Base-by-base conservation (phyloP, 2,329 filamentous ascomycete genomes). In the Coniella vitis region DNA sequence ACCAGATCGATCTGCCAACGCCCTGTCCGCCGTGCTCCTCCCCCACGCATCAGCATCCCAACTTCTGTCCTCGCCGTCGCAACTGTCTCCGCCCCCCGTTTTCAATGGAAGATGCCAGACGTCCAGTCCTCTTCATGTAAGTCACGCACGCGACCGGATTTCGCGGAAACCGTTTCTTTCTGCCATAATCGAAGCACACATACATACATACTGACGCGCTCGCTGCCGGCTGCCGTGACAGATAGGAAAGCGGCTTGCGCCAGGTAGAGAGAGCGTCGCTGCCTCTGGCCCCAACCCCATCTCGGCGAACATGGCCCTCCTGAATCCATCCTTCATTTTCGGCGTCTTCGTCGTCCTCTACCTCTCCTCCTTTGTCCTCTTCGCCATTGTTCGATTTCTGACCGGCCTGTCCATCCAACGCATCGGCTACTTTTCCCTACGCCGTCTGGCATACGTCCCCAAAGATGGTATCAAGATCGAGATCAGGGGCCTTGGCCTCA, bases 361-460 rank as follows among this genome's bases (percentile, higher is more conserved):
- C 71, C 79, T 98, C 38, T 86, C 83, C 54, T 90, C 91, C 54
- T 98, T 98, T 63, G 84, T 98, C 53, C 67, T 96, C 52, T 95
- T 98, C 66, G 93, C 93, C 61, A 79, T 97, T 58, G 71, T 98
- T 55, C 89, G 93, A 57, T 90, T 97, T 59, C 75, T 91, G 54
- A 97, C 91, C 32, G 93, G 93, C 54, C 75, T 98, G 49, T 98
- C 93, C 5, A 95, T 98, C 56, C 94, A 98, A 69, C 83, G 93
- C 58, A 80, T 98, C 58, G 93, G 93, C 55, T 95, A 94, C 65
- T 83, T 94, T 57, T 95, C 93, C 32, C 75, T 98, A 57, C 85
- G 91, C 56, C 86, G 91, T 58, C 85, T 98, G 54, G 86, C 90
- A 50, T 97, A 94, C 66, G 88, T 87, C 13, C 89, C 89, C 22